Percentiles rank a stretch among this genome's conserved stretches.
Evolutionary conservation across 148 eudicot genomes (phyloP).

Genomic region (Rhododendron ovatum): DNA sequence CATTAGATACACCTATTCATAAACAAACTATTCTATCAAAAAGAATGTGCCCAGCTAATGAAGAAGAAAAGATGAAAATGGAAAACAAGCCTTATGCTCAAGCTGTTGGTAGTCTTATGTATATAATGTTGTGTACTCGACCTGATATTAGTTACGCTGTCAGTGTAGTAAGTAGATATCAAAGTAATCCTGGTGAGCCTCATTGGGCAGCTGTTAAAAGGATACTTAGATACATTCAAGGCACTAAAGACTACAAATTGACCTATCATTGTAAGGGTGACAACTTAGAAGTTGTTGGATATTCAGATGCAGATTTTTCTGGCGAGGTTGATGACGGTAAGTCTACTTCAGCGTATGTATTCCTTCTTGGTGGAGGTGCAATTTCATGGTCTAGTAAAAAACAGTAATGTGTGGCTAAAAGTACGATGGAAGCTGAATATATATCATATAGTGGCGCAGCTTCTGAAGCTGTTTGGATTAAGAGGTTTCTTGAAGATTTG

Average conservation of each 20-base stretch:
- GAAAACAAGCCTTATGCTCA: too few relatives aligned
- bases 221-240: neutral
- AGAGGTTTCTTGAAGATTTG: neutral
- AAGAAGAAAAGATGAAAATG: too few relatives aligned
- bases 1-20: too few relatives aligned
- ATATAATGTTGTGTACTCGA: too few relatives aligned
- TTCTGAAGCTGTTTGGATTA: neutral
- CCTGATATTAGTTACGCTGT: too few relatives aligned
- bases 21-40: too few relatives aligned
- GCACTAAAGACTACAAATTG: neutral
- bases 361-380: neutral
- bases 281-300: neutral
- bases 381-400: neutral
- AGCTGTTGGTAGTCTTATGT: too few relatives aligned
- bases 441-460: neutral
- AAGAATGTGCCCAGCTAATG: too few relatives aligned
- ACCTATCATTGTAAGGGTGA: neutral
- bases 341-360: neutral
- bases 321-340: neutral
- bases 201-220: neutral
- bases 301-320: neutral
- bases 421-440: slow-evolving; percentile 1
- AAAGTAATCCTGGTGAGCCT: neutral
- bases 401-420: neutral
- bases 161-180: neutral